Conservation (phyloP, 768 basidiomycete species). For the Hortiboletus flavorubellus region DNA sequence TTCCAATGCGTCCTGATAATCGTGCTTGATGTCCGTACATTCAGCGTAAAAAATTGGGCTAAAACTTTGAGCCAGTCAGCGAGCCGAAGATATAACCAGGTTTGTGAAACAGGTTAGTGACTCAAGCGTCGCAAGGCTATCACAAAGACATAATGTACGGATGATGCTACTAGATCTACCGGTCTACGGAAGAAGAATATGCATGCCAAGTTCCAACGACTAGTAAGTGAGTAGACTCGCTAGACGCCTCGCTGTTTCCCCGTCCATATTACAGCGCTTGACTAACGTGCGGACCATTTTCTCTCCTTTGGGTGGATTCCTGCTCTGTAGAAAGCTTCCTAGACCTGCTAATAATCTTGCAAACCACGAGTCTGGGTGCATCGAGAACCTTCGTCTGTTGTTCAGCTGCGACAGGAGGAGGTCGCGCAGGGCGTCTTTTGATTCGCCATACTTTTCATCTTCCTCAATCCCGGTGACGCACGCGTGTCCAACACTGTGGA, state of each 20-base stretch:
- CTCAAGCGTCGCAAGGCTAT: not conserved
- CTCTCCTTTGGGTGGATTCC: constrained; percentile 24
- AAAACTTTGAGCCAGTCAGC: constrained; percentile 60
- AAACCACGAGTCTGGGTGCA: constrained; percentile 27
- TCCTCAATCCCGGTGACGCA: constrained; percentile 40
- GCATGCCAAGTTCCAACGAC: not conserved
- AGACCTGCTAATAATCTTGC: constrained; percentile 21
- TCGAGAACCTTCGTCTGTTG: constrained; percentile 17
- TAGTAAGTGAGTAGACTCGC: constrained; percentile 9
- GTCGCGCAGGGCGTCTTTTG: constrained; percentile 22
- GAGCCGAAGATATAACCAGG: constrained; percentile 32
- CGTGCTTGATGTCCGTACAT: constrained; percentile 52
- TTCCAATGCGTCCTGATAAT: constrained; percentile 36
- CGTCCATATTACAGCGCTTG: constrained; percentile 30
- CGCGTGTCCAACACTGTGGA: constrained; percentile 33
- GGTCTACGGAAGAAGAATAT: not conserved
- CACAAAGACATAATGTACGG: not conserved
- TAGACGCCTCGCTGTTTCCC: constrained; percentile 24
- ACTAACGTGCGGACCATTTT: constrained; percentile 21
- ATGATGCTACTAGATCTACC: not conserved
- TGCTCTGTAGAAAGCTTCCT: constrained; percentile 17
- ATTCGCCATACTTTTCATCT: constrained; percentile 35
- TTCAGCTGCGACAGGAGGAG: constrained; percentile 17
- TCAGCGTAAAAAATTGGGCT: constrained; percentile 51
- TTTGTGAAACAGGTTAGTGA: not conserved